These are phyloP conservation scores for Pleomassaria siparia DNA, from an alignment of 2,329 filamentous ascomycete species.

Conservation along the genomic window DNA sequence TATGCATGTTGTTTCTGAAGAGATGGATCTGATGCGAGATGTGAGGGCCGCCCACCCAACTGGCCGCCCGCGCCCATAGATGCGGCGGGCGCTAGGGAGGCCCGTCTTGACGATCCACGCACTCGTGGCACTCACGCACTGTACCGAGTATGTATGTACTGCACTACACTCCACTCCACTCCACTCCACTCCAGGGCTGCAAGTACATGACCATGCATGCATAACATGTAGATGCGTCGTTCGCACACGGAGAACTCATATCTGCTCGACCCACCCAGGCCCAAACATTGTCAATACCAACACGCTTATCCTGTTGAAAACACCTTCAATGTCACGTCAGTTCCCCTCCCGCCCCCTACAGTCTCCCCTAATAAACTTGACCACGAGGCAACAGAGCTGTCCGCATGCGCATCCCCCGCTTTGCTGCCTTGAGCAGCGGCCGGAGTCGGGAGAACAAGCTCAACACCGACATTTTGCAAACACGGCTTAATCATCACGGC, in stretches of 20 bases:
- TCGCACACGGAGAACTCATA: too few species aligned
- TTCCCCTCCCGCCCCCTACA: background rate
- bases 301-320: background rate
- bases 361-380: background rate
- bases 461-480: conserved; percentile 1
- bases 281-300: background rate
- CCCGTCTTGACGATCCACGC: background rate
- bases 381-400: conserved; percentile 5
- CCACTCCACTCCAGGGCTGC: background rate
- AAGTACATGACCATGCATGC: too few species aligned
- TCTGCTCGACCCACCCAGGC: too few species aligned
- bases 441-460: conserved; percentile 16
- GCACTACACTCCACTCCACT: background rate
- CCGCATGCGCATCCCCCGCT: conserved; percentile 19
- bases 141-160: too few species aligned
- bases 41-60: background rate
- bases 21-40: background rate
- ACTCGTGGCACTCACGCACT: too few species aligned
- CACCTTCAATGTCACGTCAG: conserved; percentile 11
- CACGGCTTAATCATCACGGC: background rate
- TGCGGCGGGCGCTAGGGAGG: conserved; percentile 8
- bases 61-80: conserved; percentile 1
- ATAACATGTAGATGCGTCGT: too few species aligned
- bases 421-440: conserved; percentile 27
- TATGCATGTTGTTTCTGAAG: background rate